Base-by-base conservation (phyloP, 306 rosid species). In the Acacia crassicarpa region DNA sequence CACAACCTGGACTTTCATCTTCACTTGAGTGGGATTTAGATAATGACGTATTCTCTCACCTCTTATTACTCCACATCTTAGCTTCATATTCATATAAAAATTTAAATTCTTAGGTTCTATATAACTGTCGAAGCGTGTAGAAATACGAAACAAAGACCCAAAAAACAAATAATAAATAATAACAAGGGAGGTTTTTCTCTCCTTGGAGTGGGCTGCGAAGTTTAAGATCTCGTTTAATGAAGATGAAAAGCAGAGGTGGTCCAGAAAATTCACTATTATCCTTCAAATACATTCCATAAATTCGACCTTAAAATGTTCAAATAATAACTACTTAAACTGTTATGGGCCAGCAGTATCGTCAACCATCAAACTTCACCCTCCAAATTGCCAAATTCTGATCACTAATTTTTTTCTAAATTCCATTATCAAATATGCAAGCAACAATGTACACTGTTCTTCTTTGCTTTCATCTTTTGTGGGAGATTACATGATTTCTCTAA, bases 391-490 rank as follows among this genome's bases (percentile, higher is more conserved):
- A 12, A 25, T 62, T 62, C 14, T 27, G 35, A 61, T 61, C 1
- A 25, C 17, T 23, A 61, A 8, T n/a, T 61, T 61, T 61, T 11
- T 27, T 32, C 10, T 44, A 44, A 44, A n/a, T 40, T 11, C 11
- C 45, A 19, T 33, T 75, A 32, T 74, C 87, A 77, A 58, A 73
- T 83, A n/a, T 77, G 75, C 79, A 81, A 68, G 53, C 72, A 83
- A 78, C 82, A 78, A 74, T 83, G 73, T 83, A 86, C 89, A 86
- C 48, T 81, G 77, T 86, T 77, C 87, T 62, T 62, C 32, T 15
- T 59, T 30, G 41, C 0, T 49, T 49, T 67, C 72, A 40, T 77
- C 40, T 72, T 70, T 68, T 75, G 17, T 81, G 79, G 65, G 51
- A 72, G 59, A 74, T 58, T 78, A 81, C 87, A 87, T 33, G 53